These are phyloP conservation scores for Suhomyces bribrorum DNA, from an alignment of 1,139 yeast genomes.

Conservation along the genomic window DNA sequence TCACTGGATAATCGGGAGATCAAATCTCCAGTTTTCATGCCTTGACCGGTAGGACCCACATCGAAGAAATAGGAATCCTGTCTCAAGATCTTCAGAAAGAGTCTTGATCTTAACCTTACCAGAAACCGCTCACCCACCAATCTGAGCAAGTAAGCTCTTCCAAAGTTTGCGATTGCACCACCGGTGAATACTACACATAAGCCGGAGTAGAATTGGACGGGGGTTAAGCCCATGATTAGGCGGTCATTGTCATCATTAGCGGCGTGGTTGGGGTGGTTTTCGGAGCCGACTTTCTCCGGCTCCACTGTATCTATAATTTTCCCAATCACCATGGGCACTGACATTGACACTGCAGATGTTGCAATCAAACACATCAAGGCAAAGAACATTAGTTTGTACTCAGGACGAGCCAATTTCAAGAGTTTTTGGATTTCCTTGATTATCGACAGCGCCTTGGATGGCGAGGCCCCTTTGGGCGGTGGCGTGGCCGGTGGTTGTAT, in stretches of 20 bases:
- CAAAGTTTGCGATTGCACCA: slow-evolving; percentile 80
- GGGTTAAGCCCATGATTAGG: slow-evolving; percentile 36
- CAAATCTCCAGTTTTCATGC: slow-evolving; percentile 85
- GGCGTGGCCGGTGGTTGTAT: too few species aligned
- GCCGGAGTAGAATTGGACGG: slow-evolving; percentile 35
- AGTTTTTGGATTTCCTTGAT: slow-evolving; percentile 18
- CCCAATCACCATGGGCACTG: slow-evolving; percentile 82
- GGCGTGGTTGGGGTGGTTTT: too few species aligned
- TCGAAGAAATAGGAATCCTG: slow-evolving; percentile 95
- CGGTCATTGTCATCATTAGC: slow-evolving; percentile 4
- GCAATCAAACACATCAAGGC: slow-evolving; percentile 69
- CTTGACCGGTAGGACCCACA: slow-evolving; percentile 54
- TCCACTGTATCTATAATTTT: slow-evolving; percentile 49
- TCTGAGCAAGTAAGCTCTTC: slow-evolving; percentile 71
- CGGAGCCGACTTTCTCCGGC: slow-evolving; percentile 20
- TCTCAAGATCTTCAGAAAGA: slow-evolving; percentile 72
- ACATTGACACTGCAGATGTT: slow-evolving; percentile 52
- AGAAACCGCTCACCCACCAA: slow-evolving; percentile 84
- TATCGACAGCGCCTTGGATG: slow-evolving; percentile 1
- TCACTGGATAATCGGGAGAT: slow-evolving; percentile 87
- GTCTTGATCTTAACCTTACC: slow-evolving; percentile 73
- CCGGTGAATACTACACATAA: slow-evolving; percentile 54
- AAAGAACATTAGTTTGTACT: slow-evolving; percentile 29
- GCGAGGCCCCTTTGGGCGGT: too few species aligned
- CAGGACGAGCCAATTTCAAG: slow-evolving; percentile 41